These are phyloP conservation scores for Metschnikowia drakensbergensis DNA, from an alignment of 805 yeast genomes.

Conservation along the genomic window DNA sequence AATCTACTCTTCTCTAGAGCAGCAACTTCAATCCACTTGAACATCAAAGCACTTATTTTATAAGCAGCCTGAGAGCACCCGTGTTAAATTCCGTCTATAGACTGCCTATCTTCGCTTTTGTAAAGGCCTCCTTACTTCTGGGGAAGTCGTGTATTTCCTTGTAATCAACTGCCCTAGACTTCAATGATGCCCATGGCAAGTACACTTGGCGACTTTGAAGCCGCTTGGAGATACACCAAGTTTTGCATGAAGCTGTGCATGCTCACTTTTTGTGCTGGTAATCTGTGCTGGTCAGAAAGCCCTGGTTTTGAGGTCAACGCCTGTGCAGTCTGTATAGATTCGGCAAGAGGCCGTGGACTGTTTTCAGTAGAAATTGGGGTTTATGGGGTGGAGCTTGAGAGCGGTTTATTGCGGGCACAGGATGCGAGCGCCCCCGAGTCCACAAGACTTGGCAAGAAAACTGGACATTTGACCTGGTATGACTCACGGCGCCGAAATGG, in stretches of 20 bases:
- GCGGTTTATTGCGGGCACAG: no score
- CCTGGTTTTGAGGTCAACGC: background rate
- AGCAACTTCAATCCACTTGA: background rate
- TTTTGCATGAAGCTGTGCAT: conserved; percentile 1
- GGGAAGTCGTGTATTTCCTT: background rate
- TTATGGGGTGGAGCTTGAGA: no score
- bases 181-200: background rate
- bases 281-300: background rate
- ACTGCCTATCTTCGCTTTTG: background rate
- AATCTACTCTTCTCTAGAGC: background rate
- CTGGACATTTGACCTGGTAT: background rate
- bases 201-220: background rate
- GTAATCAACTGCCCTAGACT: background rate
- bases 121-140: background rate
- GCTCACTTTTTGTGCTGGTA: background rate
- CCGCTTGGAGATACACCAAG: background rate
- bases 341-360: background rate
- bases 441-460: background rate
- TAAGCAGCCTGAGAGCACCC: background rate
- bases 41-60: background rate
- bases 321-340: background rate
- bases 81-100: background rate
- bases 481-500: background rate
- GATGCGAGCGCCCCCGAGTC: no score
- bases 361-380: background rate